These are phyloP conservation scores for Puccinia horiana DNA, from an alignment of 1,284 basidiomycete species.

Conservation along the genomic window DNA sequence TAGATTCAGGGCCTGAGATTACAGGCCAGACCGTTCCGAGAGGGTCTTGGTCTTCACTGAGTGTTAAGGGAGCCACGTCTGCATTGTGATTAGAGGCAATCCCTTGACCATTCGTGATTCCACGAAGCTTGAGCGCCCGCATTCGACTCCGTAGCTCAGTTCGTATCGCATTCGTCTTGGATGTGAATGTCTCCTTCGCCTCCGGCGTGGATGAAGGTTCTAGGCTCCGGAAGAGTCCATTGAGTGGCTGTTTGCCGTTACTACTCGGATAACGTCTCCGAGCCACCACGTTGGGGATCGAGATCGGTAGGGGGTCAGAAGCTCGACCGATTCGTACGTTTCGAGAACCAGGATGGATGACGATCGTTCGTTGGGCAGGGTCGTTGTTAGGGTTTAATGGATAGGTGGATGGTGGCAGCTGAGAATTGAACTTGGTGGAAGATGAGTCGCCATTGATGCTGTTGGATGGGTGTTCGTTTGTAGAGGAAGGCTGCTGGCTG, in stretches of 20 bases:
- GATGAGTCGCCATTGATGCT: not conserved
- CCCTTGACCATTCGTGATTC: slow-evolving; percentile 73
- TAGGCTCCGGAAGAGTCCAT: slow-evolving; percentile 25
- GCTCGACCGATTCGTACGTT: slow-evolving; percentile 83
- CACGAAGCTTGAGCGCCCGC: slow-evolving; percentile 81
- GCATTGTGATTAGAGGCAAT: slow-evolving; percentile 66
- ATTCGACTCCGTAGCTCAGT: slow-evolving; percentile 77
- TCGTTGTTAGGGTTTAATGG: slow-evolving; percentile 5
- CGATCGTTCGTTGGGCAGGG: slow-evolving; percentile 62
- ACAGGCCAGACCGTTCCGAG: slow-evolving; percentile 79
- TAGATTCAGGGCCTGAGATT: slow-evolving; percentile 59
- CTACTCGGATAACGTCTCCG: slow-evolving; percentile 52
- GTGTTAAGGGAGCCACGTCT: slow-evolving; percentile 69
- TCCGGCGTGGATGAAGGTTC: slow-evolving; percentile 55
- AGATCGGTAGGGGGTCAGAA: slow-evolving; percentile 76
- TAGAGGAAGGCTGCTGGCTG: not conserved
- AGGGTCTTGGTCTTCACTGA: slow-evolving; percentile 77
- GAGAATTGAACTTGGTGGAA: not conserved
- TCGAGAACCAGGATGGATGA: slow-evolving; percentile 91
- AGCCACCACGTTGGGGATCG: slow-evolving; percentile 77
- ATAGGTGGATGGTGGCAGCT: not conserved
- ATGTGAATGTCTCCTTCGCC: slow-evolving; percentile 65
- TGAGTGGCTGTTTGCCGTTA: not conserved
- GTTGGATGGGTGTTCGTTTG: not conserved
- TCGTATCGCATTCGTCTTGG: slow-evolving; percentile 71